These are phyloP conservation scores for Arbutus unedo DNA, from an alignment of 148 eudicot species.

Conservation along the genomic window DNA sequence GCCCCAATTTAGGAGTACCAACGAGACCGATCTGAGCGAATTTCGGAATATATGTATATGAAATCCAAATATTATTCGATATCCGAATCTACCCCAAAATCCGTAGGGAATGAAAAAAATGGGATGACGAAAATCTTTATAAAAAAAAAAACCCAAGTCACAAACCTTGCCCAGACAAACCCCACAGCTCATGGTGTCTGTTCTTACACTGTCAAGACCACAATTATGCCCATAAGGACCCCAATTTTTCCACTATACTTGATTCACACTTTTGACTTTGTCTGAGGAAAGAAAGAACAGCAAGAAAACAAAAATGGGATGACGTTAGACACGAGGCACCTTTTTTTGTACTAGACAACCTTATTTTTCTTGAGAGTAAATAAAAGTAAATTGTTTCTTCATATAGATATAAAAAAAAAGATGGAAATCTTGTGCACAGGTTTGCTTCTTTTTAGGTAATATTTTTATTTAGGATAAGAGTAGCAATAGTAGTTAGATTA, in stretches of 20 bases:
- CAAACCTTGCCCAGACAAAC: too few species aligned
- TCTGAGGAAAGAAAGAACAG: background rate
- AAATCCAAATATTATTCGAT: too few species aligned
- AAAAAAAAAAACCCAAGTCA: too few species aligned
- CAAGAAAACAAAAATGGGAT: background rate
- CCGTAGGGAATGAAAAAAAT: too few species aligned
- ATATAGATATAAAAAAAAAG: background rate
- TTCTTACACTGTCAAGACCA: background rate
- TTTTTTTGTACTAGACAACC: background rate
- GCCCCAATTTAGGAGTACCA: too few species aligned
- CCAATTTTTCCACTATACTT: background rate
- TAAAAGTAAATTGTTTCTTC: too few species aligned
- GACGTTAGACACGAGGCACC: background rate
- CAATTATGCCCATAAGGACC: background rate
- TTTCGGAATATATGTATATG: too few species aligned
- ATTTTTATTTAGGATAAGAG: background rate
- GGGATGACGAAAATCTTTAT: too few species aligned
- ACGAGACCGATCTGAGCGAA: too few species aligned
- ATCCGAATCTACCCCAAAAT: too few species aligned
- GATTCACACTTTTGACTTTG: conserved; percentile 10
- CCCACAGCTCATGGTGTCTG: too few species aligned
- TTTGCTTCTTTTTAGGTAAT: background rate
- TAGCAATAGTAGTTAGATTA: too few species aligned
- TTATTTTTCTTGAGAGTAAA: background rate
- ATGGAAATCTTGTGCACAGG: background rate